These are phyloP conservation scores for Apiotrichum veenhuisii DNA, from an alignment of 1,284 basidiomycete genomes.

Conservation along the genomic window DNA sequence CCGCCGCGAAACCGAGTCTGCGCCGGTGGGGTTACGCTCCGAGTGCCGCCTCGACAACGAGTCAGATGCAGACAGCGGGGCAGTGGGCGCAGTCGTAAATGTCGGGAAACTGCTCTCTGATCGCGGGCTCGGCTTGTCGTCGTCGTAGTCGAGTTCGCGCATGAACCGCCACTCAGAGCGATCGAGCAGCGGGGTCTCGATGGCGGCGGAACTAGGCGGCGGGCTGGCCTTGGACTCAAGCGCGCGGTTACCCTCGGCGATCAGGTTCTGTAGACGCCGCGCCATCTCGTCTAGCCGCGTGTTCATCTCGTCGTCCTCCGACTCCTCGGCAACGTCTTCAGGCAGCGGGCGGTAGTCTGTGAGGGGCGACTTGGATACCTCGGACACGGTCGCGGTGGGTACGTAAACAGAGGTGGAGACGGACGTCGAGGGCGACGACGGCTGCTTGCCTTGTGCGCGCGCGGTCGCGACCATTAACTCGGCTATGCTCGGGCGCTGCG, in stretches of 20 bases:
- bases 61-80: too few relatives aligned
- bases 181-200: neutral
- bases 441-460: neutral
- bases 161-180: neutral
- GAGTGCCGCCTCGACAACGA: too few relatives aligned
- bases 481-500: conserved; percentile 12
- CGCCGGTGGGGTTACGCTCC: too few relatives aligned
- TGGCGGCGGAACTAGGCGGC: neutral
- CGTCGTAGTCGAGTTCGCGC: neutral
- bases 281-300: conserved; percentile 16
- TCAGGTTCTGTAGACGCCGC: conserved; percentile 11
- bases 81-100: too few relatives aligned
- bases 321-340: neutral
- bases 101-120: too few relatives aligned
- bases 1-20: too few relatives aligned
- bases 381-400: neutral
- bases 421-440: neutral
- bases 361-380: neutral
- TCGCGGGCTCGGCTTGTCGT: neutral
- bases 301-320: conserved; percentile 6
- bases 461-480: conserved; percentile 4
- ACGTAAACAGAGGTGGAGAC: neutral
- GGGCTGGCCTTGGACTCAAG: neutral
- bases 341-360: neutral
- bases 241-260: conserved; percentile 12